phyloP scores from a whole-genome alignment of 139 green algal species.

The Chlorella sp. region DNA sequence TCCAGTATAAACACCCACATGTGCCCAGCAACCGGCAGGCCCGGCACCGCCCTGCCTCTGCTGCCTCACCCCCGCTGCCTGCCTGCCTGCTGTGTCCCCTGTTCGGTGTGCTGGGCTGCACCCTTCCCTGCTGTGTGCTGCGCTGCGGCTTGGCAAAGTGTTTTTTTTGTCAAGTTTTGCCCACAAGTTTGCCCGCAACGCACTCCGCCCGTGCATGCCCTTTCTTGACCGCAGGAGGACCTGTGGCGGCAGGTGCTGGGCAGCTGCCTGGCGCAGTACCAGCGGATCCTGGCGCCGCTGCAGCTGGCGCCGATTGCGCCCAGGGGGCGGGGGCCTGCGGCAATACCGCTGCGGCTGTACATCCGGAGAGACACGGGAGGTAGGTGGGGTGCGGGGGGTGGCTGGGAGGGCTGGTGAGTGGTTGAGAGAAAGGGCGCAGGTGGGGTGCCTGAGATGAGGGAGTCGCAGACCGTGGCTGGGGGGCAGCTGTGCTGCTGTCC shows the following conservation, averaged over 20 bases:
- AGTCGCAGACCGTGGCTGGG: too few relatives aligned
- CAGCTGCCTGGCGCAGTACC: constrained; percentile 11
- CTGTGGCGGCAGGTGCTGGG: constrained; percentile 21
- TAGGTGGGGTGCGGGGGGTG: background rate
- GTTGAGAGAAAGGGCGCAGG: too few relatives aligned
- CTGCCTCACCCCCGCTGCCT: background rate
- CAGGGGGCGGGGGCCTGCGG: constrained; percentile 21
- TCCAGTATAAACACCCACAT: too few relatives aligned
- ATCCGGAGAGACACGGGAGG: constrained; percentile 26
- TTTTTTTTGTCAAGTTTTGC: too few relatives aligned
- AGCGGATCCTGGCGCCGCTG: background rate
- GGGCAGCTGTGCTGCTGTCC: background rate
- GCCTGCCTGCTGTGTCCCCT: background rate
- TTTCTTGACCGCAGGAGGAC: background rate
- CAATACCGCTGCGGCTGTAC: constrained; percentile 49
- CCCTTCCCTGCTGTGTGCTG: background rate
- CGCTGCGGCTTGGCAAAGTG: too few relatives aligned
- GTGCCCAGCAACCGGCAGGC: too few relatives aligned
- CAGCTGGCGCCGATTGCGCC: constrained; percentile 23
- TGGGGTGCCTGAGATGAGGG: too few relatives aligned
- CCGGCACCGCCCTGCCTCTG: too few relatives aligned
- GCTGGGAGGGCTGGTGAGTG: background rate
- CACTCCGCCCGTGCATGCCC: background rate
- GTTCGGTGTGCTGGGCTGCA: background rate
- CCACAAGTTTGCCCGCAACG: background rate